Conservation (phyloP, 2,329 filamentous ascomycete genomes). For the Xylariaceae sp. region DNA sequence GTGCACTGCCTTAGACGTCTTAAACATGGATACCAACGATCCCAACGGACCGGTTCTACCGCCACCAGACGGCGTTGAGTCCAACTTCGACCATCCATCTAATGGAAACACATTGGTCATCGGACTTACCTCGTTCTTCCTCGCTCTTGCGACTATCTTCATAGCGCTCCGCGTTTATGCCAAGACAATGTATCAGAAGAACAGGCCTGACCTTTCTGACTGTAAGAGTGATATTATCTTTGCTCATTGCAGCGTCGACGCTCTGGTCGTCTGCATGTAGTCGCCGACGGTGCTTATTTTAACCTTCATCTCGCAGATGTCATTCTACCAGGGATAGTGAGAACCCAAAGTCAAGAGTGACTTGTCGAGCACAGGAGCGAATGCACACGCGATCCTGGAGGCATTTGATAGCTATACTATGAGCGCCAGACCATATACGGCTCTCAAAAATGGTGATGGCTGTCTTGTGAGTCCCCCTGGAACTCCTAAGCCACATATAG, state of each 20-base stretch:
- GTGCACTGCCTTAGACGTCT: not conserved
- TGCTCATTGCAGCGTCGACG: no score
- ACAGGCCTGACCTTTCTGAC: not conserved
- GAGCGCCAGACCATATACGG: no score
- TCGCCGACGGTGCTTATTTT: not conserved
- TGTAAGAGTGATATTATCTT: not conserved
- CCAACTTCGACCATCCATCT: slow-evolving; percentile 9
- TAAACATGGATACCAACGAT: not conserved
- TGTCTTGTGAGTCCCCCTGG: no score
- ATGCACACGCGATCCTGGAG: not conserved
- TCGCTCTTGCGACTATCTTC: slow-evolving; percentile 3
- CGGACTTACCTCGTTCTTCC: slow-evolving; percentile 8
- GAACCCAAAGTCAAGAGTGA: not conserved
- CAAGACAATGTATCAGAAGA: slow-evolving; percentile 5
- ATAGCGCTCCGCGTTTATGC: slow-evolving; percentile 7
- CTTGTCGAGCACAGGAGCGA: no score
- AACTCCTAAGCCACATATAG: no score
- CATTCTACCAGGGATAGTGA: slow-evolving; percentile 8
- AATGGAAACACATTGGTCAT: slow-evolving; percentile 8
- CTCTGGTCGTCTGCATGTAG: not conserved
- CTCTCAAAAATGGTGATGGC: no score
- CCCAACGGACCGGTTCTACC: slow-evolving; percentile 1
- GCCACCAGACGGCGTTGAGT: slow-evolving; percentile 5
- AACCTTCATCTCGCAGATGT: slow-evolving; percentile 1
- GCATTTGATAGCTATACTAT: not conserved